Conservation (phyloP, 371 early-diverging fungal species). For the Mucor indicus region DNA sequence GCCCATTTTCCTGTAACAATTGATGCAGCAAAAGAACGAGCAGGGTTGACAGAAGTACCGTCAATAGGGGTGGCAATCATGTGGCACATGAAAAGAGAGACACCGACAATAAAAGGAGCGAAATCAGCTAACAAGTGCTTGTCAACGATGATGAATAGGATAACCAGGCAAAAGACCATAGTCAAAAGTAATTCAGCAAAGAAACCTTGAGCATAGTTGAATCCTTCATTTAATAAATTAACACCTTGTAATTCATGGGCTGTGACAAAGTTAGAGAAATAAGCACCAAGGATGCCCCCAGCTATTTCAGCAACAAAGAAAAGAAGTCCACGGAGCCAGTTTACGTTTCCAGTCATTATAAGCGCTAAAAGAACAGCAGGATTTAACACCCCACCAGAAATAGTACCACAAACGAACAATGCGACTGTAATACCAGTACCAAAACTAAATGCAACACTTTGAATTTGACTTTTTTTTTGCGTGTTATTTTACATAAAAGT, state of each 20-base stretch:
- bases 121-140: slow-evolving; percentile 35
- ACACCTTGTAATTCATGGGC: slow-evolving; percentile 28
- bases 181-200: slow-evolving; percentile 54
- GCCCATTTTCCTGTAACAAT: slow-evolving; percentile 44
- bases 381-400: slow-evolving; percentile 60
- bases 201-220: slow-evolving; percentile 37
- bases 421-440: slow-evolving; percentile 41
- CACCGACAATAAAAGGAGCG: slow-evolving; percentile 50
- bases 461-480: slow-evolving; percentile 23
- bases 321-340: slow-evolving; percentile 29
- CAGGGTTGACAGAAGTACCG: slow-evolving; percentile 60
- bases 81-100: slow-evolving; percentile 47
- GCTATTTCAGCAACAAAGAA: slow-evolving; percentile 52
- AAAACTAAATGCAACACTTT: slow-evolving; percentile 46
- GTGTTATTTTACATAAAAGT: too few species aligned
- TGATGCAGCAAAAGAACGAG: slow-evolving; percentile 56
- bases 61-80: slow-evolving; percentile 37
- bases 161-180: slow-evolving; percentile 36
- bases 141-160: slow-evolving; percentile 45
- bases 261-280: slow-evolving; percentile 33
- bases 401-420: slow-evolving; percentile 38
- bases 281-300: slow-evolving; percentile 51
- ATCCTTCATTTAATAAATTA: slow-evolving; percentile 32
- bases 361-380: slow-evolving; percentile 54
- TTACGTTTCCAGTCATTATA: slow-evolving; percentile 40